Conservation (phyloP, 2,329 filamentous ascomycete genomes). For the Acarospora socialis region DNA sequence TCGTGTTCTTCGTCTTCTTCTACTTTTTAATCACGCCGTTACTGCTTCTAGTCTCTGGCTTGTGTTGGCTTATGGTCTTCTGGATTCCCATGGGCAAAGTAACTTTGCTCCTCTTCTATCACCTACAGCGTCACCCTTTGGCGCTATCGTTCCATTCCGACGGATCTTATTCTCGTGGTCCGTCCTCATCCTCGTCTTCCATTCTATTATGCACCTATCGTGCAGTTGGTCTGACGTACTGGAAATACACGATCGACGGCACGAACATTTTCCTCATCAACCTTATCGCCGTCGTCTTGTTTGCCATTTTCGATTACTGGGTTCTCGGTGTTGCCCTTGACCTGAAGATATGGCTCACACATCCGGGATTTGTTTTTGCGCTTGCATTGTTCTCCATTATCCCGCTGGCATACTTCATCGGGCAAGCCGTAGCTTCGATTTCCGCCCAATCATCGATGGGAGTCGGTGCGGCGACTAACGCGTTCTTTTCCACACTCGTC, state of each 20-base stretch:
- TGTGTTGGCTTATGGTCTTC: constrained; percentile 96
- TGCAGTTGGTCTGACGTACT: constrained; percentile 86
- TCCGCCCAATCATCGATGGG: constrained; percentile 98
- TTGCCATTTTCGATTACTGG: constrained; percentile 87
- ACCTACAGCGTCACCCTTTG: constrained; percentile 81
- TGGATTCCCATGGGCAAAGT: constrained; percentile 98
- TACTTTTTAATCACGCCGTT: constrained; percentile 82
- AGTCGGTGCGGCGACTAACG: constrained; percentile 89
- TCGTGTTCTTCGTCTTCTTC: constrained; percentile 94
- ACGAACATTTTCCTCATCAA: constrained; percentile 99
- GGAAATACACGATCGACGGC: constrained; percentile 97
- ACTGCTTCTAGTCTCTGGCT: constrained; percentile 67
- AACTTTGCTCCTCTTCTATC: constrained; percentile 75
- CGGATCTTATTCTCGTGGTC: constrained; percentile 53
- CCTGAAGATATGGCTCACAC: constrained; percentile 59
- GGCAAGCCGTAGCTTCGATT: constrained; percentile 94
- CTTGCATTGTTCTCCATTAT: constrained; percentile 84
- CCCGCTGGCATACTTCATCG: constrained; percentile 93
- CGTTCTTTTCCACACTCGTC: constrained; percentile 93
- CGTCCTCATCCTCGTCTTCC: constrained; percentile 61
- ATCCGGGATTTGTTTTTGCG: constrained; percentile 72
- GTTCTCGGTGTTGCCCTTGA: constrained; percentile 57
- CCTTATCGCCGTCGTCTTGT: constrained; percentile 80
- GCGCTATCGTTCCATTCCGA: constrained; percentile 90
- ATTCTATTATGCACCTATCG: constrained; percentile 95